Percentiles rank a stretch among this genome's conserved stretches.
Evolutionary conservation across 306 rosid species (phyloP).

Genomic region (Rubus idaeus): DNA sequence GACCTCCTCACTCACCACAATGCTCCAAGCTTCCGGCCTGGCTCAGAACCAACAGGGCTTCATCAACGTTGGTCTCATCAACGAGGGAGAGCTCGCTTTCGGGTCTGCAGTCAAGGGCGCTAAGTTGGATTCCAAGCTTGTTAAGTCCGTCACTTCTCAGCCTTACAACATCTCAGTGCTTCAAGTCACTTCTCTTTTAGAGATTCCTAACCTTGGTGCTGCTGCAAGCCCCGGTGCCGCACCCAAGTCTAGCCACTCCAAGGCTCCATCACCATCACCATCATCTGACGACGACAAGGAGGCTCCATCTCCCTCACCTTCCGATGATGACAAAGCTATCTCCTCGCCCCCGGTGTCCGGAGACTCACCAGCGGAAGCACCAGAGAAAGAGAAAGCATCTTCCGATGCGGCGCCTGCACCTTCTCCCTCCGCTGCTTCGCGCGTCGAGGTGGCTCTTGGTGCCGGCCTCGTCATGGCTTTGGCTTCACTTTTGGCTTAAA

Average conservation of each 20-base stretch:
- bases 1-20: conserved; percentile 26
- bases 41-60: conserved; percentile 46
- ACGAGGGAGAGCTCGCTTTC: conserved; percentile 47
- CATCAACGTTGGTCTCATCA: conserved; percentile 12
- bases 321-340: neutral
- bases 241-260: neutral
- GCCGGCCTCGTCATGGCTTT: neutral
- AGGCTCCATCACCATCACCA: neutral
- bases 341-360: conserved; percentile 10
- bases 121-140: neutral
- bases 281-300: neutral
- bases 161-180: conserved; percentile 17
- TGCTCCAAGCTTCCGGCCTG: conserved; percentile 34
- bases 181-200: conserved; percentile 1
- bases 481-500: conserved; percentile 17
- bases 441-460: conserved; percentile 11
- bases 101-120: conserved; percentile 38
- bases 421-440: conserved; percentile 4
- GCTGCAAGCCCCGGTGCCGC: neutral
- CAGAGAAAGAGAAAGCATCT: neutral
- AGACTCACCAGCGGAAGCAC: conserved; percentile 3
- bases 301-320: neutral
- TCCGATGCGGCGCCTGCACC: neutral
- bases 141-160: conserved; percentile 6
- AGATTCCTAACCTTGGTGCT: conserved; percentile 5